Conservation (phyloP, 352 stramenopile species). For the Stramenopiles sp. region DNA sequence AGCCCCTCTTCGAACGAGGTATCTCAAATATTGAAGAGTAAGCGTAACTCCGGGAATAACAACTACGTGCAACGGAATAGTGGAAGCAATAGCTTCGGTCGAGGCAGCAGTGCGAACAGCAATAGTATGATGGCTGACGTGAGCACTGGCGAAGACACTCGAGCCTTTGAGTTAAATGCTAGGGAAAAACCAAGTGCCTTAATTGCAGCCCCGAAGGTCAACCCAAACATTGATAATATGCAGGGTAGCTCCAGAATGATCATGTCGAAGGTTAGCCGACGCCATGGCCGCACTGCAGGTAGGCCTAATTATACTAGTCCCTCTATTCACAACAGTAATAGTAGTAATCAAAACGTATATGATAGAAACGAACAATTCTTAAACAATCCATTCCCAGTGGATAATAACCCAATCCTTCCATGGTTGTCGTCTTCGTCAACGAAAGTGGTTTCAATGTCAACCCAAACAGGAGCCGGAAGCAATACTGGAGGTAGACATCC, state of each 20-base stretch:
- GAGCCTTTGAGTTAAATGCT: conserved; percentile 2
- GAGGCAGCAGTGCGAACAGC: not conserved
- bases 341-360: not conserved
- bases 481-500: not conserved
- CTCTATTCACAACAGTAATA: not conserved
- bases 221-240: conserved; percentile 9
- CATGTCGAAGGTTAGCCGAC: not conserved
- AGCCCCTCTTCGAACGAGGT: conserved; percentile 1
- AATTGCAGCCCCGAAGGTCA: conserved; percentile 5
- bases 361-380: not conserved
- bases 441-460: not conserved
- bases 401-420: not conserved
- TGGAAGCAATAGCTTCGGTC: not conserved
- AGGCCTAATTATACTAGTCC: no score
- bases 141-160: not conserved
- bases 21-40: not conserved
- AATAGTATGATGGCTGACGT: not conserved
- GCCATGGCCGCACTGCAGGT: not conserved
- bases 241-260: not conserved
- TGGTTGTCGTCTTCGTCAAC: not conserved
- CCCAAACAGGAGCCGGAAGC: not conserved
- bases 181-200: not conserved
- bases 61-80: not conserved
- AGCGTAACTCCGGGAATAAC: not conserved
- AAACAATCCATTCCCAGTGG: not conserved